Evolutionary conservation across 2,329 filamentous ascomycete genomes (phyloP), one percentile per base, ranked within the genome.

Genomic region (Pleomassaria siparia): DNA sequence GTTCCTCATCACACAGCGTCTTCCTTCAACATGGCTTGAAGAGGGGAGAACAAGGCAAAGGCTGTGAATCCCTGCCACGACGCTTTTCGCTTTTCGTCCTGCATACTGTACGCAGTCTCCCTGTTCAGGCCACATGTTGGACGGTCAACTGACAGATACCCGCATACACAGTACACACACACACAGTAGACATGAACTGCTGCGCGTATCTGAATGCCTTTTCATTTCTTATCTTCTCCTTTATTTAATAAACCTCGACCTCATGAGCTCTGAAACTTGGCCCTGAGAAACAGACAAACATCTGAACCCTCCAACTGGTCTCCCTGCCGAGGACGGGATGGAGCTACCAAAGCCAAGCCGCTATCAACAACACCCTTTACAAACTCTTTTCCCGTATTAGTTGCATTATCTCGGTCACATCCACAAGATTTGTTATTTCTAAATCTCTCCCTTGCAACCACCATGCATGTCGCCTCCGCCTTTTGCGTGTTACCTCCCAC

Each of bases 401-500:
- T 30, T 43, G 29, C 20, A 26, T 22, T 41, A 13, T 24, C 42
- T 8, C 25, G 25, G 25, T n/a, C 3, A 43, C 18, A 10, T 41
- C 18, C 32, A n/a, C n/a, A 46, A 30, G 18, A 36, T 43, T 30
- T 28, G 32, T 37, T 41, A 35, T 45, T 39, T 39, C 30, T 15
- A 37, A 46, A 51, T 55, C 55, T 53, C 53, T 59, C 25, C 32
- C 29, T 57, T 48, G 48, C 52, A 46, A 21, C 36, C 32, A 24
- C 28, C 28, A 50, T 54, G 53, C 56, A 58, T 46, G n/a, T n/a
- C n/a, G n/a, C n/a, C 46, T 25, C 44, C 48, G 25, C 45, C 47
- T 43, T 53, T 57, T 46, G 50, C 51, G 55, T 51, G 47, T 52
- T 24, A 54, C 57, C 46, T 43, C 42, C 9, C 20, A 37, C 18